Conservation (phyloP, 2,329 filamentous ascomycete genomes). For the Sporothrix mexicana region DNA sequence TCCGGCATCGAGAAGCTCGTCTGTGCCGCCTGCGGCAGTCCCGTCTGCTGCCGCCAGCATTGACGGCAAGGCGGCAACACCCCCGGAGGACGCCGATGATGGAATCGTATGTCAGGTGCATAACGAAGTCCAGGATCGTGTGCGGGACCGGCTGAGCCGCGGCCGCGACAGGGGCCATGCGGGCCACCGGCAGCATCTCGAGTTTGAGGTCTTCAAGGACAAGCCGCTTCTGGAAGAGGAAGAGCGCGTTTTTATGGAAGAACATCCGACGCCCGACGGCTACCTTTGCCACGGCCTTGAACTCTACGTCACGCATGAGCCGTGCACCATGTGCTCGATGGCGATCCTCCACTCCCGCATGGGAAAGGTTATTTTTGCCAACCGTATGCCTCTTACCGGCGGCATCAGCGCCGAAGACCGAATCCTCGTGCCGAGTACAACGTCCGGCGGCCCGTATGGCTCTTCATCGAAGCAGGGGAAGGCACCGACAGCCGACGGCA, state of each 20-base stretch:
- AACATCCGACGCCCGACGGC: constrained; percentile 73
- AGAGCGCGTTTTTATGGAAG: constrained; percentile 63
- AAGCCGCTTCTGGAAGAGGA: constrained; percentile 72
- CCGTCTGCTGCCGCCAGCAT: not conserved
- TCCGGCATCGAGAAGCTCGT: not conserved
- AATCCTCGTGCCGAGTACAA: constrained; percentile 41
- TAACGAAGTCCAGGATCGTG: constrained; percentile 37
- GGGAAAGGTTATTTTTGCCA: constrained; percentile 79
- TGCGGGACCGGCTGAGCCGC: constrained; percentile 38
- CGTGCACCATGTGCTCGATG: constrained; percentile 97
- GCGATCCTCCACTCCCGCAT: constrained; percentile 93
- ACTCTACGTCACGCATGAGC: constrained; percentile 93
- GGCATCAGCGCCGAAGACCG: constrained; percentile 80
- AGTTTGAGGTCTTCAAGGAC: constrained; percentile 70
- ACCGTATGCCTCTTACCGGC: constrained; percentile 79
- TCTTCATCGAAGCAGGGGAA: not conserved
- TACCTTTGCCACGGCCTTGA: constrained; percentile 95
- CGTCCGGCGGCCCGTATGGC: not conserved
- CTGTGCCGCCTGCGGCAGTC: not conserved
- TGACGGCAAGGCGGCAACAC: not conserved
- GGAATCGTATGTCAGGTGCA: constrained; percentile 35
- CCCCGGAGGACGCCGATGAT: constrained; percentile 2
- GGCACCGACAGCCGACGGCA: not conserved
- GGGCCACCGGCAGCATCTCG: constrained; percentile 49
- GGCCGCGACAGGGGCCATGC: constrained; percentile 38